Base-by-base conservation (phyloP, 345 rosid genomes). In the Boechera divaricarpa region DNA sequence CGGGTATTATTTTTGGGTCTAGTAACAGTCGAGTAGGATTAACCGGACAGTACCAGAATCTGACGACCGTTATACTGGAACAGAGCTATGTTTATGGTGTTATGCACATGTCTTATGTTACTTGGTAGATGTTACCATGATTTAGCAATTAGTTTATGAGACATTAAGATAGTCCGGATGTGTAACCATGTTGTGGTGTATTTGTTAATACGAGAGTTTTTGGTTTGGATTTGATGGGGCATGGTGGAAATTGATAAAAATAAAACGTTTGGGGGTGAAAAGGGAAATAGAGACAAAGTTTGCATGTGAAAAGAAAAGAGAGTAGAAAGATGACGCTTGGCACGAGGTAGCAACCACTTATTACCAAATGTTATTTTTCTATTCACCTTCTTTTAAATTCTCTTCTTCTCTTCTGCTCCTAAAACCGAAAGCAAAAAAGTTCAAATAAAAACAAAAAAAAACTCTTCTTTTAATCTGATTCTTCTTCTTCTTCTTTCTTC, bases 241-340 rank as follows among this genome's bases (percentile, higher is more conserved):
- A 18, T 5, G 70, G 75, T 42, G 5, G 48, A 53, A 32, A 69
- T 32, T 44, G 42, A 7, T 33, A 7, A 0, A 44, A 62, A n/a
- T 63, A 6, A 45, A 64, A 70, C 10, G 18, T 36, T 47, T 6
- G 45, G 72, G 72, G 81, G 77, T n/a, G 5, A 21, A 47, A 68
- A 55, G 0, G 5, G 76, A 33, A 67, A 68, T 29, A 62, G 18
- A 7, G 26, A 47, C 24, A 63, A 52, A 72, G 41, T 38, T 72
- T 81, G 84, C 84, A 81, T 81, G 84, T 61, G 70, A 57, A 44
- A 64, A 44, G 24, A n/a, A 15, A 69, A 31, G 67, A 51, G 41
- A 55, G 47, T n/a, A 11, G 18, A 59, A 44, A 51, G 61, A 53
- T 13, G 81, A 81, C 84, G 76, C 81, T 77, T 81, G 84, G 49